Percentiles rank a stretch among this genome's conserved stretches.
phyloP scores from a whole-genome alignment of 805 yeast species.

The Yarrowia osloensis region DNA sequence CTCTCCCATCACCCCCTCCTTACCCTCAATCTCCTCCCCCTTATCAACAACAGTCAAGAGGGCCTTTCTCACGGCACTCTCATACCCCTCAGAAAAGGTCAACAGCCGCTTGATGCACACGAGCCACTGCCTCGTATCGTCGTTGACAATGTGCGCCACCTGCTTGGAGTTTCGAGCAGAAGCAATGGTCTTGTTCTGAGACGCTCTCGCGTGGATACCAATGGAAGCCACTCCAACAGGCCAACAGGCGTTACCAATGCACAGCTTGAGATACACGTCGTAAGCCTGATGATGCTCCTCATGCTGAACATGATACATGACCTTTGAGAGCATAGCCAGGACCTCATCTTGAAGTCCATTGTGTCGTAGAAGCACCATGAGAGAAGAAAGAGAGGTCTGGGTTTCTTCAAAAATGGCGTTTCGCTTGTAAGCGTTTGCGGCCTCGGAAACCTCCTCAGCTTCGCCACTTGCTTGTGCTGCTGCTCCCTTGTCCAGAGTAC shows the following conservation, averaged over 20 bases:
- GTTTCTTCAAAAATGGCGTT: conserved; percentile 49
- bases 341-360: conserved; percentile 45
- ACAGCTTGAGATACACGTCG: conserved; percentile 69
- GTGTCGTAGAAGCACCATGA: conserved; percentile 56
- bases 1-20: not conserved
- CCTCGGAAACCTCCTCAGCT: not conserved
- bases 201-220: conserved; percentile 76
- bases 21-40: not conserved
- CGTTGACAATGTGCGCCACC: conserved; percentile 73
- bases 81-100: conserved; percentile 50
- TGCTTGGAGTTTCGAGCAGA: conserved; percentile 45
- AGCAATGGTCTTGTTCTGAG: conserved; percentile 52
- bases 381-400: conserved; percentile 52
- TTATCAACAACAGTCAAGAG: not conserved
- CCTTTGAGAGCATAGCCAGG: conserved; percentile 59
- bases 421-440: conserved; percentile 31
- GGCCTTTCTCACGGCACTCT: not conserved
- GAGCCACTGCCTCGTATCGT: conserved; percentile 80
- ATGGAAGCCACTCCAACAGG: conserved; percentile 83
- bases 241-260: conserved; percentile 90
- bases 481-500: conserved; percentile 37
- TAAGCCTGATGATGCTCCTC: conserved; percentile 55
- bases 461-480: not conserved
- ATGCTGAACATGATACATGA: conserved; percentile 61
- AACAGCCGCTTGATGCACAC: conserved; percentile 71